These are phyloP conservation scores for Aphanomyces invadans DNA, from an alignment of 352 stramenopile species.

Conservation along the genomic window DNA sequence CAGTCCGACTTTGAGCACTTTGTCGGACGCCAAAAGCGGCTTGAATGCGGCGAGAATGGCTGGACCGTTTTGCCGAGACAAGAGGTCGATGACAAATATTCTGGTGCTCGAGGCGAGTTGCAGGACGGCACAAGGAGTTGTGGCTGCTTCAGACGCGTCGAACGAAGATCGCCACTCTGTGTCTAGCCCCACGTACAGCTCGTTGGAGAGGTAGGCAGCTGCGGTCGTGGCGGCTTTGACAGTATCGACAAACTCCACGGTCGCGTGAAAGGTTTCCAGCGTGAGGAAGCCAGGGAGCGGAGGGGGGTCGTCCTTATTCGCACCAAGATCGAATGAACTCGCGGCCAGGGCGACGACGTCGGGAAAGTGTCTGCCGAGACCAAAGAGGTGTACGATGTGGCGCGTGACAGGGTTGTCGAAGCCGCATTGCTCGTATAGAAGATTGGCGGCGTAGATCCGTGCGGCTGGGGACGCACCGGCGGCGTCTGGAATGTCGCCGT, in stretches of 20 bases:
- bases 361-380: conserved; percentile 35
- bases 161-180: conserved; percentile 61
- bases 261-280: conserved; percentile 35
- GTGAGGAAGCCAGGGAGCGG: conserved; percentile 41
- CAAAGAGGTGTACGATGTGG: conserved; percentile 47
- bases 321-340: conserved; percentile 22
- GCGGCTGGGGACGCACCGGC: conserved; percentile 28
- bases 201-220: conserved; percentile 34
- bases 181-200: conserved; percentile 60
- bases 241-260: conserved; percentile 58
- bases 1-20: conserved; percentile 65
- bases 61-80: conserved; percentile 34
- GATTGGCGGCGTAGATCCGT: conserved; percentile 44
- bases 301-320: conserved; percentile 38
- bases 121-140: conserved; percentile 46
- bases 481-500: conserved; percentile 44
- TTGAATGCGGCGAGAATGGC: conserved; percentile 27
- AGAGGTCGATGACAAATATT: conserved; percentile 60
- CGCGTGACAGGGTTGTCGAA: conserved; percentile 34
- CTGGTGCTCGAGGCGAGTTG: conserved; percentile 53
- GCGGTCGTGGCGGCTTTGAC: conserved; percentile 32
- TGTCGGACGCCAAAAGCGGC: conserved; percentile 38
- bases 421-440: conserved; percentile 44
- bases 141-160: neutral
- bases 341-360: conserved; percentile 38